These are phyloP conservation scores for Gossypium longicalyx DNA, from an alignment of 345 rosid genomes.

Conservation along the genomic window DNA sequence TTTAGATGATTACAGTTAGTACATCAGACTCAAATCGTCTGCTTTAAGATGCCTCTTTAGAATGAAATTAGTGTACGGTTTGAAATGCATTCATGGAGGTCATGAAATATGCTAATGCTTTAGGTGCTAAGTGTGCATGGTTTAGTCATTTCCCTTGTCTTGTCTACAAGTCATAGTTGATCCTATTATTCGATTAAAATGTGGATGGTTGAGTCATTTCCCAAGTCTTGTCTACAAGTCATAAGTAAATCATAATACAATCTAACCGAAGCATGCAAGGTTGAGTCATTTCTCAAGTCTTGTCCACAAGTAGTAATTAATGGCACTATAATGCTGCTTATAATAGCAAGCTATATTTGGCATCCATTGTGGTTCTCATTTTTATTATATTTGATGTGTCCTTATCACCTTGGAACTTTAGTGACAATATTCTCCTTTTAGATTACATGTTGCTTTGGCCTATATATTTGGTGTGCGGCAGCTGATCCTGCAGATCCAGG, in stretches of 20 bases:
- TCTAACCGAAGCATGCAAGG: not conserved
- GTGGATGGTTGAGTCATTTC: constrained; percentile 7
- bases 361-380: not conserved
- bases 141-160: not conserved
- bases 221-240: not conserved
- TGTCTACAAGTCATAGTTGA: not conserved
- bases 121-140: not conserved
- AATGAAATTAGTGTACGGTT: not conserved
- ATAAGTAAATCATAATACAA: too few relatives aligned
- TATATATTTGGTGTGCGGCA: constrained; percentile 82
- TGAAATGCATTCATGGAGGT: not conserved
- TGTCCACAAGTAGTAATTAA: not conserved
- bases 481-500: constrained; percentile 91
- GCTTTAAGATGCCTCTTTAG: not conserved
- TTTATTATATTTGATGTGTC: not conserved
- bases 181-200: not conserved
- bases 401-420: not conserved
- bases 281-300: constrained; percentile 4
- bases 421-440: constrained; percentile 29
- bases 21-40: not conserved
- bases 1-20: not conserved
- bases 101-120: not conserved
- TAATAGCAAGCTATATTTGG: not conserved
- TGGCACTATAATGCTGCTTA: not conserved
- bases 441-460: constrained; percentile 68